Conservation (phyloP, 768 basidiomycete genomes). For the Exidia glandulosa region DNA sequence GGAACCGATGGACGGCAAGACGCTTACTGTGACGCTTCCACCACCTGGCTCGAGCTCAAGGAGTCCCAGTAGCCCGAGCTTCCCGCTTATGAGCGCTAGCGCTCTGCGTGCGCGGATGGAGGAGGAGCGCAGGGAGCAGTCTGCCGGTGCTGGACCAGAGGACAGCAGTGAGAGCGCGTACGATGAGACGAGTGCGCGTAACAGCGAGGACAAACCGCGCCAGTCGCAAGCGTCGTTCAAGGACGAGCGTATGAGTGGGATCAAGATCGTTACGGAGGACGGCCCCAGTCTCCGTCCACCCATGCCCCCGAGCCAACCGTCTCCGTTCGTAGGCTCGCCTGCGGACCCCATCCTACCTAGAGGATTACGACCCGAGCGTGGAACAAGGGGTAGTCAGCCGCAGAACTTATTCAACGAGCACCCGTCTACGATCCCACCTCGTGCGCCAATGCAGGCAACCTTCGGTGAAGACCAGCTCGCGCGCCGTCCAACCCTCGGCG, state of each 20-base stretch:
- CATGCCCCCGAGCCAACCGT: neutral
- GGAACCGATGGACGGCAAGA: neutral
- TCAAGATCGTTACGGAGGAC: neutral
- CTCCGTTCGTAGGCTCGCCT: neutral
- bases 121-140: neutral
- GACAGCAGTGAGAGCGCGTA: neutral
- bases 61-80: constrained; percentile 6
- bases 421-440: no score
- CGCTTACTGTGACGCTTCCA: neutral
- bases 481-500: neutral
- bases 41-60: neutral
- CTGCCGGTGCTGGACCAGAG: neutral
- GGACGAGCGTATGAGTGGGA: neutral
- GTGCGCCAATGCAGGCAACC: neutral
- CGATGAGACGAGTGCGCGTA: neutral
- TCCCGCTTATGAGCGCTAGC: constrained; percentile 20
- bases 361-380: neutral
- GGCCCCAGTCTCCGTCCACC: neutral
- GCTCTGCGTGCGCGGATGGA: constrained; percentile 7
- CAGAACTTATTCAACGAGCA: no score
- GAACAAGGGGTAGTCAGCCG: no score
- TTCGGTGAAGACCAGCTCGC: neutral
- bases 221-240: no score
- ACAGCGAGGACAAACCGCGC: no score
- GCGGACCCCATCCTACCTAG: neutral